Conservation (phyloP, 345 rosid genomes). For the Populus ilicifolia region DNA sequence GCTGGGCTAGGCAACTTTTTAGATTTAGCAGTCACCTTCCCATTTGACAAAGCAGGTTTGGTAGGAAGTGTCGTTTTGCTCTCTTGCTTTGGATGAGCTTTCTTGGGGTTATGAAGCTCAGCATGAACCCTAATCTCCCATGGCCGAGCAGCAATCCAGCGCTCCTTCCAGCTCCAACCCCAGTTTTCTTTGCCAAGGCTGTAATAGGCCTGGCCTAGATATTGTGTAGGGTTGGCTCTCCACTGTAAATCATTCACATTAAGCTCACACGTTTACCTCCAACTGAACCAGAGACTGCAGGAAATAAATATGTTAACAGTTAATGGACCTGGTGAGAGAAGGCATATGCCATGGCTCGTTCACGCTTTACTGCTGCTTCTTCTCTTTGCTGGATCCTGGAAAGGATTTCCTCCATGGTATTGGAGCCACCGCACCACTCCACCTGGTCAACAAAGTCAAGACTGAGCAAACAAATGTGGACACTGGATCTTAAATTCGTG, state of each 20-base stretch:
- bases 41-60: slow-evolving; percentile 32
- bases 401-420: slow-evolving; percentile 80
- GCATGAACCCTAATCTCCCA: slow-evolving; percentile 66
- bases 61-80: slow-evolving; percentile 23
- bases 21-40: slow-evolving; percentile 24
- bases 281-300: background rate
- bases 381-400: slow-evolving; percentile 71
- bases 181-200: slow-evolving; percentile 60
- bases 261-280: background rate
- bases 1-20: slow-evolving; percentile 16
- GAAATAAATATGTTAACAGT: background rate
- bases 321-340: slow-evolving; percentile 79
- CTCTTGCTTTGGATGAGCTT: slow-evolving; percentile 24
- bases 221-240: slow-evolving; percentile 77
- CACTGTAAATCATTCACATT: slow-evolving; percentile 42
- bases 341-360: slow-evolving; percentile 87
- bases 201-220: slow-evolving; percentile 74
- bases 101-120: slow-evolving; percentile 28
- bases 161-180: slow-evolving; percentile 95
- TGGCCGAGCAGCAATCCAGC: slow-evolving; percentile 77
- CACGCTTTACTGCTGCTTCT: slow-evolving; percentile 79
- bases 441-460: slow-evolving; percentile 32
- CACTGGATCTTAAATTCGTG: background rate
- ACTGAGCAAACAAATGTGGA: background rate
- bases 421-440: slow-evolving; percentile 76